Evolutionary conservation across 2,329 filamentous ascomycete species (phyloP).

Genomic region (Fusarium nanum): DNA sequence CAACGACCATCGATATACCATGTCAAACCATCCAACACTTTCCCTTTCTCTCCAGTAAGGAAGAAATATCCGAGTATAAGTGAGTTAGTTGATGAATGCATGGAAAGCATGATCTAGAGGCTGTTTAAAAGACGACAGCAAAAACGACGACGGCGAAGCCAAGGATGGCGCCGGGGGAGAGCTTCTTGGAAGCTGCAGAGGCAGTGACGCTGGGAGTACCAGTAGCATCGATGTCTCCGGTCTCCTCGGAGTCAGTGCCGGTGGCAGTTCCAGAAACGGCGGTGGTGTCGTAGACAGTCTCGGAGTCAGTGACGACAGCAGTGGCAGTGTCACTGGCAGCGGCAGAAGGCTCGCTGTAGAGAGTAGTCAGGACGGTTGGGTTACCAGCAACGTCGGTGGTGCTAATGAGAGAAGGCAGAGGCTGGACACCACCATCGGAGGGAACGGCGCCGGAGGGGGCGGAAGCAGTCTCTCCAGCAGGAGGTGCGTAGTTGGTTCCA

Average conservation of each 20-base stretch:
- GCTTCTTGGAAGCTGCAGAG: slow-evolving; percentile 48
- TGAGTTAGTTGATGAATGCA: slow-evolving; percentile 14
- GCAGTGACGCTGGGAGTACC: slow-evolving; percentile 47
- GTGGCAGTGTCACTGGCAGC: slow-evolving; percentile 32
- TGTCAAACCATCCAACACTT: slow-evolving; percentile 32
- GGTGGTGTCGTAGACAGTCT: slow-evolving; percentile 24
- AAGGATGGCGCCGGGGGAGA: slow-evolving; percentile 41
- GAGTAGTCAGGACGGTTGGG: slow-evolving; percentile 37
- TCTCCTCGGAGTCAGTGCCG: slow-evolving; percentile 28
- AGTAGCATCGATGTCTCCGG: slow-evolving; percentile 39
- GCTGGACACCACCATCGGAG: slow-evolving; percentile 21
- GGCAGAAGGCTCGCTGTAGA: slow-evolving; percentile 30
- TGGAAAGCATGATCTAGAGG: slow-evolving; percentile 17
- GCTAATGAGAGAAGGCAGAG: slow-evolving; percentile 34
- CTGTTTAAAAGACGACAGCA: slow-evolving; percentile 45
- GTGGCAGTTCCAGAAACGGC: slow-evolving; percentile 28
- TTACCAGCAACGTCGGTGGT: slow-evolving; percentile 35
- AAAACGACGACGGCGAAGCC: slow-evolving; percentile 45
- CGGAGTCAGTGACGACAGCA: slow-evolving; percentile 33
- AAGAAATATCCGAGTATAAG: slow-evolving; percentile 29
- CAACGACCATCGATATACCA: slow-evolving; percentile 24
- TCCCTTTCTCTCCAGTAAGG: slow-evolving; percentile 23
- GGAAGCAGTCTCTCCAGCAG: slow-evolving; percentile 10
- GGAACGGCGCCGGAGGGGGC: slow-evolving; percentile 9
- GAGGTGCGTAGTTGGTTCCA: slow-evolving; percentile 28